Conservation (phyloP, 805 yeast genomes). For the Yarrowia deformans region DNA sequence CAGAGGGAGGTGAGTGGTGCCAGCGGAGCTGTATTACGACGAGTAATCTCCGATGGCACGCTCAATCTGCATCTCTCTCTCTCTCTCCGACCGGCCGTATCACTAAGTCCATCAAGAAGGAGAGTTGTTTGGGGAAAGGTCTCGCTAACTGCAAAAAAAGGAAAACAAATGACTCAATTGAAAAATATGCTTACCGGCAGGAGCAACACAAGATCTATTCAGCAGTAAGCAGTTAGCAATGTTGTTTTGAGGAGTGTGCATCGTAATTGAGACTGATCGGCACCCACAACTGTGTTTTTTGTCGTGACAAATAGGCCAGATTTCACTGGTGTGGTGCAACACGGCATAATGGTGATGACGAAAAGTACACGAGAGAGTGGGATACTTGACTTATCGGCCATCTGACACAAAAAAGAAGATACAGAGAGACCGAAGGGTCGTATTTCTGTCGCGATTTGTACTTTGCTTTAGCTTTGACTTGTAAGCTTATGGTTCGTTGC, state of each 20-base stretch:
- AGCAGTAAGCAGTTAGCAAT: background rate
- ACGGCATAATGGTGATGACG: too few relatives aligned
- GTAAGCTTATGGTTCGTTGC: background rate
- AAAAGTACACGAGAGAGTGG: too few relatives aligned
- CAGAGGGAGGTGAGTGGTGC: too few relatives aligned
- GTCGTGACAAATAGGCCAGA: too few relatives aligned
- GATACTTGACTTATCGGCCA: too few relatives aligned
- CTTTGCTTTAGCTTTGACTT: background rate
- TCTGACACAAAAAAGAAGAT: too few relatives aligned
- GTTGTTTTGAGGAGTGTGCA: background rate
- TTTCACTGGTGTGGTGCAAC: too few relatives aligned
- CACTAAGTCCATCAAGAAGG: too few relatives aligned
- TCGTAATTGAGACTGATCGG: constrained; percentile 13
- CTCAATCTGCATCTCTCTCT: background rate
- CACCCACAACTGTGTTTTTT: constrained; percentile 5
- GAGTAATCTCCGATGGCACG: background rate
- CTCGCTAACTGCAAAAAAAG: background rate
- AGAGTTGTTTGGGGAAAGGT: background rate
- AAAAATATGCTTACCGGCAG: background rate
- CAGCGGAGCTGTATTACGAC: too few relatives aligned
- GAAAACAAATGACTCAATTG: constrained; percentile 1
- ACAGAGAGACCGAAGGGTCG: background rate
- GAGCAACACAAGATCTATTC: background rate
- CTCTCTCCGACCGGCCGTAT: background rate
- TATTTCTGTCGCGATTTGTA: background rate